Base-by-base conservation (phyloP, 371 early-diverging fungal species). In the Dichotomocladium elegans region DNA sequence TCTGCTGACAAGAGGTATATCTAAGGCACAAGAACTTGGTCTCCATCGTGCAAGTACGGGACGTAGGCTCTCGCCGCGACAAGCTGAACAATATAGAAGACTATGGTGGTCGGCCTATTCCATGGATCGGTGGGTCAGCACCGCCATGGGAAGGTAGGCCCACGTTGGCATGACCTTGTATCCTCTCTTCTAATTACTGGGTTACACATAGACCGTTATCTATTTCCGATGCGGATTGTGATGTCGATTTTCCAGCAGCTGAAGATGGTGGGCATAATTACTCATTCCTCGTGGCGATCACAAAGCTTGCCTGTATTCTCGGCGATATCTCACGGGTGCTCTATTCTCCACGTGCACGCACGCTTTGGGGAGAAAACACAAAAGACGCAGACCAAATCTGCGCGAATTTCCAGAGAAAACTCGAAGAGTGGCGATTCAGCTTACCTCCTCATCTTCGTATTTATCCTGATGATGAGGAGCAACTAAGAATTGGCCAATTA, bases 21-120 rank as follows among this genome's bases (percentile, higher is more conserved):
- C n/a, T 51, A 7, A 67, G 67, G 74, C 74, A 0, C 74, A 74
- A 35, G 74, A 70, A 41, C 47, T 74, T 26, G 74, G 74, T 6
- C 34, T 74, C 7, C 74, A 74, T 50, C 61, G 74, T 37, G 64
- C 74, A 28, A 67, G 57, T 37, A 57, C 59, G 1, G 59, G 55
- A 47, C 48, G 58, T n/a, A 53, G 47, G 12, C n/a, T 60, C 9
- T 48, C 63, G 10, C 53, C 51, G 25, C 55, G 54, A 27, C 45
- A 47, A 0, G 41, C 37, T 10, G 68, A 67, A 30, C 55, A 65
- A 12, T 40, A 55, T 19, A 70, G 60, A 40, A 60, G 70, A 41
- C 26, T 75, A 33, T 75, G 76, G 76, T 75, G 76, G 76, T 63
- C 64, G 9, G 66, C 68, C 17, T 76, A 76, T 49, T 51, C 66